phyloP scores from a whole-genome alignment of 352 stramenopile genomes.

The Phytophthora syringae region DNA sequence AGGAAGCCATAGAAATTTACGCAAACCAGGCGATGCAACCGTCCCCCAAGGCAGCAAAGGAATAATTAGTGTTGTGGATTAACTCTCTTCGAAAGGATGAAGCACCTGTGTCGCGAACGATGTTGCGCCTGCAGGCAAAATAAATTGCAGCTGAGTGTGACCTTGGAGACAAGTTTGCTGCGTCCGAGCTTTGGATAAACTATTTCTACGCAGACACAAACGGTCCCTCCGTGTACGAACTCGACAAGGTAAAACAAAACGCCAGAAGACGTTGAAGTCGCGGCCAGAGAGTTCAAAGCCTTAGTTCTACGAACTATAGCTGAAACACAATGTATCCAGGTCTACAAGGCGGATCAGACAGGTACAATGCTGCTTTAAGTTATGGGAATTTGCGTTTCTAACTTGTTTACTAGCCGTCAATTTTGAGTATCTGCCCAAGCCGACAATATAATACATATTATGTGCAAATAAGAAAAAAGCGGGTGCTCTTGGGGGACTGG shows the following conservation, averaged over 20 bases:
- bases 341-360: constrained; percentile 8
- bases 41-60: too few species aligned
- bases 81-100: not conserved
- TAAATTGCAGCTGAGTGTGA: not conserved
- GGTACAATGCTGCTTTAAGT: not conserved
- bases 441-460: not conserved
- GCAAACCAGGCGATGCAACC: too few species aligned
- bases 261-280: not conserved
- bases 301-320: constrained; percentile 1
- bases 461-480: not conserved
- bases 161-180: not conserved
- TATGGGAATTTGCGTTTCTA: not conserved
- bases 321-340: constrained; percentile 4
- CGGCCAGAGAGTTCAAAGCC: not conserved
- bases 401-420: not conserved
- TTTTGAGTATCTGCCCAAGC: not conserved
- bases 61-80: not conserved
- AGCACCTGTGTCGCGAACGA: not conserved
- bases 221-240: not conserved
- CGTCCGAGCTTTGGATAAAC: not conserved
- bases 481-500: not conserved
- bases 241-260: constrained; percentile 7
- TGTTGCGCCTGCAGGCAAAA: not conserved
- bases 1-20: too few species aligned
- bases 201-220: not conserved